Conservation (phyloP, 352 stramenopile genomes). For the Phytophthora nicotianae region DNA sequence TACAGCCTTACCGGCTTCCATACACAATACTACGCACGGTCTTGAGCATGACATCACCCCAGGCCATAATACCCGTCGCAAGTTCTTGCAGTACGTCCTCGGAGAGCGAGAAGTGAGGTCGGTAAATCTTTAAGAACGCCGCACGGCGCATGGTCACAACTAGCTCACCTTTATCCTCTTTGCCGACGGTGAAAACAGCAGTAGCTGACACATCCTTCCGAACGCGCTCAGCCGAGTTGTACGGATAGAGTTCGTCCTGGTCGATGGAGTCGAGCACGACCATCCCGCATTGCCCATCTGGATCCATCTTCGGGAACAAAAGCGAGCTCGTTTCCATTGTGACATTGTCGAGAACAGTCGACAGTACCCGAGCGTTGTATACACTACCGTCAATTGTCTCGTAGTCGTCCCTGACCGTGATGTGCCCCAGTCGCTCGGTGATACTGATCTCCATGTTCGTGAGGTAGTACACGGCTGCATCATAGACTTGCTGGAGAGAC, state of each 20-base stretch:
- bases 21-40: conserved; percentile 23
- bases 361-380: conserved; percentile 25
- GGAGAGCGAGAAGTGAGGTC: conserved; percentile 15
- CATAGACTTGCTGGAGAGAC: conserved; percentile 39
- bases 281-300: conserved; percentile 21
- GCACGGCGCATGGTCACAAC: conserved; percentile 33
- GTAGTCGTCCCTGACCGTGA: conserved; percentile 36
- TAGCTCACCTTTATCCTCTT: conserved; percentile 10
- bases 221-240: conserved; percentile 32
- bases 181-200: conserved; percentile 17
- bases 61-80: conserved; percentile 18
- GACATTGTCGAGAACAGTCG: conserved; percentile 15
- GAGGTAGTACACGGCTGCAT: conserved; percentile 39
- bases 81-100: conserved; percentile 21
- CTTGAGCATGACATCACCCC: conserved; percentile 21
- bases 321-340: conserved; percentile 37
- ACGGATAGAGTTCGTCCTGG: conserved; percentile 47
- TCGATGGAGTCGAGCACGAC: conserved; percentile 42
- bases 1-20: neutral
- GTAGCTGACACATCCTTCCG: conserved; percentile 45
- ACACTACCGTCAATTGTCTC: conserved; percentile 21
- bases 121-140: conserved; percentile 37
- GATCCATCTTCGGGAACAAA: conserved; percentile 31
- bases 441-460: conserved; percentile 49
- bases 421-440: conserved; percentile 31